phyloP scores from a whole-genome alignment of 2,329 filamentous ascomycete species.

The Cercospora citrullina region DNA sequence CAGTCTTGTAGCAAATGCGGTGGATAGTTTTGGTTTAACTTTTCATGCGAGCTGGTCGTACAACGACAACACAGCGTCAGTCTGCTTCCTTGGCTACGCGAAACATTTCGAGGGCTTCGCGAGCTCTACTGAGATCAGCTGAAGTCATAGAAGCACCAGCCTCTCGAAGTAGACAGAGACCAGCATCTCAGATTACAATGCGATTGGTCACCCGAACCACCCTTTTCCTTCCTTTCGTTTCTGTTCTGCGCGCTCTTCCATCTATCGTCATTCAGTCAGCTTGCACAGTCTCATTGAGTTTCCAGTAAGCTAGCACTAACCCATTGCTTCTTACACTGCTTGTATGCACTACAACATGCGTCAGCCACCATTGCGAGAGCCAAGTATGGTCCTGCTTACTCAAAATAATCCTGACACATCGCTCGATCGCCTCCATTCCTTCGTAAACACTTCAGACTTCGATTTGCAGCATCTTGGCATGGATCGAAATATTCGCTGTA shows the following conservation, averaged over 20 bases:
- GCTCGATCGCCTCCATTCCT: constrained; percentile 81
- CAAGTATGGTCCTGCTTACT: constrained; percentile 59
- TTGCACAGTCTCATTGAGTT: no score
- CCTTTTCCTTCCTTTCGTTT: constrained; percentile 42
- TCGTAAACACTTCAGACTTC: constrained; percentile 83
- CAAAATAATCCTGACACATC: constrained; percentile 95
- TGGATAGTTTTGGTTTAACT: no score
- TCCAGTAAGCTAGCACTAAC: no score
- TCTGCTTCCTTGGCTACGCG: background rate
- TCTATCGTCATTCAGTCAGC: no score
- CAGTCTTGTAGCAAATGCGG: no score
- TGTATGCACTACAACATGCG: constrained; percentile 68
- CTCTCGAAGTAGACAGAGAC: background rate
- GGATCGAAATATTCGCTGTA: constrained; percentile 92
- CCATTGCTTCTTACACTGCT: constrained; percentile 94
- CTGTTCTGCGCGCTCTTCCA: constrained; percentile 49
- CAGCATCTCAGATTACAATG: background rate
- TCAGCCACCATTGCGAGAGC: constrained; percentile 2
- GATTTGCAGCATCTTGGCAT: constrained; percentile 85
- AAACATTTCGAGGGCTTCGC: background rate
- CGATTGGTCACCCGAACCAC: constrained; percentile 31
- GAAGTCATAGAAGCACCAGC: no score
- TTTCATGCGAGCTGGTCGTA: background rate
- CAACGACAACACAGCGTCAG: background rate
- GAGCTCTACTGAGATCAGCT: background rate